Base-by-base conservation (phyloP, 2,329 filamentous ascomycete genomes). In the Alternaria angustiovoidea region DNA sequence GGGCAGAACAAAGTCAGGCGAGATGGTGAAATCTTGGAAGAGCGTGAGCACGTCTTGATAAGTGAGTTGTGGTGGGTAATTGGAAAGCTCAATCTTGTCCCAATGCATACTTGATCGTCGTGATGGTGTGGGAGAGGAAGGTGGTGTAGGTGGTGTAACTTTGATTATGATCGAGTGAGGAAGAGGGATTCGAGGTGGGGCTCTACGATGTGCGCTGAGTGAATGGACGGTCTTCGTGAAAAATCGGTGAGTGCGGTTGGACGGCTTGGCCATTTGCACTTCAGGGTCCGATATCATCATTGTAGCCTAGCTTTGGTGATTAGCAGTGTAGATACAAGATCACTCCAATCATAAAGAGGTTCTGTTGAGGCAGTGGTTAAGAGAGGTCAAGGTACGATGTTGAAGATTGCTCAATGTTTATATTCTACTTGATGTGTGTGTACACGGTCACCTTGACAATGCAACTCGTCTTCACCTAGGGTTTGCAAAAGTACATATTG, bases 41-140 rank as follows among this genome's bases (percentile, higher is more conserved):
- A 67, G 30, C 14, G 11, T 9, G 11, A 32, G n/a, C 1, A 67
- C 54, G 43, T 67, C 61, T 4, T 42, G 26, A 14, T 41, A 49
- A 16, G 60, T 57, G n/a, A 65, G 46, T 5, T 51, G 41, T 2
- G 60, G 57, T 11, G 65, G 53, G 41, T 62, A 65, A 32, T 62
- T 60, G 4, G 62, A 63, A 6, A 67, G 39, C 28, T 65, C 65
- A 32, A 67, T 51, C 4, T 57, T 54, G 39, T 44, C 22, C 24
- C 62, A 54, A 1, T 43, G 22, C 32, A 59, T 43, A n/a, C 24
- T 38, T 18, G 39, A 42, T 22, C 22, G 30, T 20, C 4, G 36
- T 30, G 28, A 20, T 20, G 18, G 24, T 44, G 12, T 28, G 7
- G 36, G 26, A 43, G 22, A 41, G 26, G 42, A 24, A 41, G 38